phyloP scores from a whole-genome alignment of 148 eudicot genomes.

The Silene uniflora region DNA sequence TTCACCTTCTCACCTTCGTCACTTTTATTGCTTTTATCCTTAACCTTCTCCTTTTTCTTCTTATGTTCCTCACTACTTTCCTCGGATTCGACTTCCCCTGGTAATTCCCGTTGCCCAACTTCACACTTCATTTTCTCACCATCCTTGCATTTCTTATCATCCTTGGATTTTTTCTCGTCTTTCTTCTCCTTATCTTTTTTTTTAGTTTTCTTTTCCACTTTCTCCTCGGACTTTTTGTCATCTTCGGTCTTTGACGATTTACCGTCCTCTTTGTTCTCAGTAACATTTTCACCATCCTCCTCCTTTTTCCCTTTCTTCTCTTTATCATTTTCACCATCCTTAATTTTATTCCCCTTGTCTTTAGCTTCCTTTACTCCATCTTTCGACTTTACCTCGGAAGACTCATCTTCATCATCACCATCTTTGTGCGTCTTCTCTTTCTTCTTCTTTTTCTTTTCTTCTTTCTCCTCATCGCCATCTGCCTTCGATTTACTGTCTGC shows the following conservation, averaged over 20 bases:
- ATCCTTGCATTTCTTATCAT: slow-evolving; percentile 19
- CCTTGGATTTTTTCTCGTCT: slow-evolving; percentile 17
- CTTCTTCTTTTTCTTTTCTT: slow-evolving; percentile 12
- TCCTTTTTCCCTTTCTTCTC: slow-evolving; percentile 6
- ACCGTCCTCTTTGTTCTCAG: not conserved
- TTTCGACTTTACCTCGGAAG: not conserved
- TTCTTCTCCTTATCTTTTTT: slow-evolving; percentile 17
- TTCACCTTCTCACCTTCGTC: slow-evolving; percentile 41
- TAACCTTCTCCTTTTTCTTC: slow-evolving; percentile 32
- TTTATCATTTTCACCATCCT: not conserved
- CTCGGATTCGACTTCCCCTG: slow-evolving; percentile 22
- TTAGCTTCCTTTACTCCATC: not conserved
- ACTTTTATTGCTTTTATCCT: slow-evolving; percentile 35
- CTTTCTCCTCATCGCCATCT: slow-evolving; percentile 4
- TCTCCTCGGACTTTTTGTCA: slow-evolving; percentile 11
- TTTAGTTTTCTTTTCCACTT: slow-evolving; percentile 5
- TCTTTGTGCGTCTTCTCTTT: slow-evolving; percentile 23
- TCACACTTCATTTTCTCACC: slow-evolving; percentile 19
- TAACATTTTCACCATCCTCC: slow-evolving; percentile 2
- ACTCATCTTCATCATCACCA: slow-evolving; percentile 10
- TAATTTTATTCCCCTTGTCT: slow-evolving; percentile 10
- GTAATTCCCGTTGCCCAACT: slow-evolving; percentile 21
- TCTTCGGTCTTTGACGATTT: slow-evolving; percentile 25
- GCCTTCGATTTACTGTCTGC: slow-evolving; percentile 10
- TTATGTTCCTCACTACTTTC: slow-evolving; percentile 24